Conservation (phyloP, 441 rosid species). For the Kokia cookei region DNA sequence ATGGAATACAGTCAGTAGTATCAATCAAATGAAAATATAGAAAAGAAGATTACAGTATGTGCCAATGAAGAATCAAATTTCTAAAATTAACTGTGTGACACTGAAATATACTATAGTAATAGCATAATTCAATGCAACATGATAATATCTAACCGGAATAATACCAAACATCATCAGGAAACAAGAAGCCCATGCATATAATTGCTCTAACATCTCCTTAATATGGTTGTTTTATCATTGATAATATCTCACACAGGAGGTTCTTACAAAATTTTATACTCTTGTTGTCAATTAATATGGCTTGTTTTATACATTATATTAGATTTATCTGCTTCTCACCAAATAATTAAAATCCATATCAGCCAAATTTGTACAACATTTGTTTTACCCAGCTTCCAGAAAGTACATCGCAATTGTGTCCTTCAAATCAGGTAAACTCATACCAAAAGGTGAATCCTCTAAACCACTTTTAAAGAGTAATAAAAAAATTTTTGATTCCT, state of each 20-base stretch:
- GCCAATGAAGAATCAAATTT: neutral
- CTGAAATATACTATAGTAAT: neutral
- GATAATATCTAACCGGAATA: neutral
- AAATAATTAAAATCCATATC: neutral
- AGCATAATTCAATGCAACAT: neutral
- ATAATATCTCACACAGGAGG: neutral
- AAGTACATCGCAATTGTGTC: neutral
- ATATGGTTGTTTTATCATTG: too few species aligned
- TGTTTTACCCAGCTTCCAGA: neutral
- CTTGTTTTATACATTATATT: neutral
- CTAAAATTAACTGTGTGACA: too few species aligned
- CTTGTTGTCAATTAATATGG: neutral
- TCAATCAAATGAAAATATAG: conserved; percentile 1
- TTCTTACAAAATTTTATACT: neutral
- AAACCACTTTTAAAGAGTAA: neutral
- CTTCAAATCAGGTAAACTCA: neutral
- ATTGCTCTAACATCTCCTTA: neutral
- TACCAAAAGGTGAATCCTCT: neutral
- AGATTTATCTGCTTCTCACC: neutral
- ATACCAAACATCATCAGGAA: neutral
- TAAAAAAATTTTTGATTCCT: neutral
- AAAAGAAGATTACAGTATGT: neutral
- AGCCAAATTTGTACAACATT: neutral
- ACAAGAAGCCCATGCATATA: neutral
- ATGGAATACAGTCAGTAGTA: conserved; percentile 4